These are phyloP conservation scores for Meyerozyma elateridarum DNA, from an alignment of 1,139 yeast genomes.

Conservation along the genomic window DNA sequence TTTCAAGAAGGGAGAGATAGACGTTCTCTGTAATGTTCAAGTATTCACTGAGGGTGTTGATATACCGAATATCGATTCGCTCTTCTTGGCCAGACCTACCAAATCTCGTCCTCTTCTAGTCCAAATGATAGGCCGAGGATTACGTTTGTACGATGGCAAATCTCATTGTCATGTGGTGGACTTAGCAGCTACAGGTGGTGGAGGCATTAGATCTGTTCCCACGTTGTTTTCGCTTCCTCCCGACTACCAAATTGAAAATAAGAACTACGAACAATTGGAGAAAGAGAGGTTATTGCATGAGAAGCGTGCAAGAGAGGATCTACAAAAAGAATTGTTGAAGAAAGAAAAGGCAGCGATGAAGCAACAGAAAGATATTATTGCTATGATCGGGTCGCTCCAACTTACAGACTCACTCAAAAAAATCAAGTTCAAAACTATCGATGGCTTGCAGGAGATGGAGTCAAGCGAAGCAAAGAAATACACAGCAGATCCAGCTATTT, in stretches of 20 bases:
- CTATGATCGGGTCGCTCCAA: slow-evolving; percentile 10
- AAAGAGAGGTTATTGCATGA: slow-evolving; percentile 13
- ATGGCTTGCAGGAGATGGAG: slow-evolving; percentile 29
- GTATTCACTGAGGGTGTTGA: slow-evolving; percentile 96
- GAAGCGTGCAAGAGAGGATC: slow-evolving; percentile 13
- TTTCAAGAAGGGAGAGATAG: slow-evolving; percentile 58
- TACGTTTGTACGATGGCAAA: slow-evolving; percentile 61
- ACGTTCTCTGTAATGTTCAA: slow-evolving; percentile 81
- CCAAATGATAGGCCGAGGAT: slow-evolving; percentile 92
- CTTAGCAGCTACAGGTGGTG: slow-evolving; percentile 58
- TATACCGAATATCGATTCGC: slow-evolving; percentile 82
- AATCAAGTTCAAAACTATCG: slow-evolving; percentile 26
- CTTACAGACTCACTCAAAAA: too few relatives aligned
- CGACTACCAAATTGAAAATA: slow-evolving; percentile 26
- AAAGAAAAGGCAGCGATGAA: slow-evolving; percentile 14
- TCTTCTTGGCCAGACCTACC: slow-evolving; percentile 79
- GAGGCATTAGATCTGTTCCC: slow-evolving; percentile 62
- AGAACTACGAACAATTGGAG: slow-evolving; percentile 24
- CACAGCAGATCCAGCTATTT: slow-evolving; percentile 12
- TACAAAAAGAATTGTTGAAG: slow-evolving; percentile 12
- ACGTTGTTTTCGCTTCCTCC: slow-evolving; percentile 45
- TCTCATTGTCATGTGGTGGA: slow-evolving; percentile 70
- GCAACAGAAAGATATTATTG: slow-evolving; percentile 15
- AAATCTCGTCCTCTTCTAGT: slow-evolving; percentile 63
- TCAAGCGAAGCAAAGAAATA: slow-evolving; percentile 12